These are phyloP conservation scores for Pulicaria dysenterica DNA, from an alignment of 129 eudicot species.

Conservation along the genomic window DNA sequence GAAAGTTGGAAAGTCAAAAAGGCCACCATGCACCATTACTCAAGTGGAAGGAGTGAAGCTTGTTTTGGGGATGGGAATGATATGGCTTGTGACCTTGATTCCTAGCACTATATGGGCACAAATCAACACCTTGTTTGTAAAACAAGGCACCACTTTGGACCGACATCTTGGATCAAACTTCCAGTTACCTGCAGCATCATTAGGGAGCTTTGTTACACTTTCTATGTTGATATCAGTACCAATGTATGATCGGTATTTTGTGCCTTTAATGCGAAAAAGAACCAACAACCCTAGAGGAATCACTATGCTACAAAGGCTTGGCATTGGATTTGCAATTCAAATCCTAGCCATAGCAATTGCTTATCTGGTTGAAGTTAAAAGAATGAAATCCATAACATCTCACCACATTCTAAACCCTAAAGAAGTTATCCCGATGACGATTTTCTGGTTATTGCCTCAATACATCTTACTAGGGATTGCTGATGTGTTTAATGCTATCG, in stretches of 20 bases:
- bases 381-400: constrained; percentile 51
- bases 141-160: constrained; percentile 93
- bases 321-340: constrained; percentile 72
- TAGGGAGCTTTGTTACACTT: constrained; percentile 77
- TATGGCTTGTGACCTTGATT: constrained; percentile 76
- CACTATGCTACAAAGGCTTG: constrained; percentile 78
- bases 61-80: constrained; percentile 76
- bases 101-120: constrained; percentile 99
- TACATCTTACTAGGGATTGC: constrained; percentile 75
- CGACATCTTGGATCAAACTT: constrained; percentile 60
- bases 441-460: constrained; percentile 78
- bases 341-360: constrained; percentile 72
- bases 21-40: constrained; percentile 77
- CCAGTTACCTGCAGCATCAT: constrained; percentile 85
- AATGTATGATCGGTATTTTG: constrained; percentile 71
- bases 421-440: constrained; percentile 66
- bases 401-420: constrained; percentile 40
- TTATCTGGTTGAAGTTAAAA: constrained; percentile 54
- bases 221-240: constrained; percentile 72
- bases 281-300: constrained; percentile 92
- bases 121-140: constrained; percentile 89
- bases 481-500: constrained; percentile 79
- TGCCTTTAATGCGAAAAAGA: constrained; percentile 64
- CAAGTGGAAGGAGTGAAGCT: constrained; percentile 91
- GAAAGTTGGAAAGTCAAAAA: constrained; percentile 21